phyloP scores from a whole-genome alignment of 345 rosid genomes.

The Noccaea bulbosa region DNA sequence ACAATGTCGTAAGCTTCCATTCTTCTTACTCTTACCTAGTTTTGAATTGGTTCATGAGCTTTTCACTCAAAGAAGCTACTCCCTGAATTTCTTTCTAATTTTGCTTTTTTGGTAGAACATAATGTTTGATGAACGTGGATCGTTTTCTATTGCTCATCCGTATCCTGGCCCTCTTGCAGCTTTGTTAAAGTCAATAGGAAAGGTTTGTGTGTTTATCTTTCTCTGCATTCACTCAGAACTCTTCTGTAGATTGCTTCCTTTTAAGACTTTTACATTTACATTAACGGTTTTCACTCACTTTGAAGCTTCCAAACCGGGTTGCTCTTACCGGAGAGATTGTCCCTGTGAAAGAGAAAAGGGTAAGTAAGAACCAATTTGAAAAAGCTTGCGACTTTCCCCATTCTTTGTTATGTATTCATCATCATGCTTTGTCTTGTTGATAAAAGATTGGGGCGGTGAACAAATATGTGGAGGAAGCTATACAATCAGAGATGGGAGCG shows the following conservation, averaged over 20 bases:
- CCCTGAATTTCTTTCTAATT: neutral
- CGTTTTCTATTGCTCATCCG: conserved; percentile 71
- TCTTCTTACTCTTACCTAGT: conserved; percentile 13
- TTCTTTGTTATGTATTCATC: conserved; percentile 3
- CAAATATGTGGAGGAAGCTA: conserved; percentile 58
- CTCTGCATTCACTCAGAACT: conserved; percentile 23
- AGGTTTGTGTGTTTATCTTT: conserved; percentile 51
- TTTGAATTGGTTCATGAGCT: no score
- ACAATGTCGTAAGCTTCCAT: conserved; percentile 67
- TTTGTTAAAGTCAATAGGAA: conserved; percentile 58
- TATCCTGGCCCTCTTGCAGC: conserved; percentile 69
- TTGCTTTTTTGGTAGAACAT: conserved; percentile 58
- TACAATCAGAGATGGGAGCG: conserved; percentile 55
- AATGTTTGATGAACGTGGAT: conserved; percentile 81
- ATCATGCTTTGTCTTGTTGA: conserved; percentile 9
- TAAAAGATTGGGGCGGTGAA: conserved; percentile 35
- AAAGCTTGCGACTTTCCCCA: neutral
- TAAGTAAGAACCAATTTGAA: conserved; percentile 47
- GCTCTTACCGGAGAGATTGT: conserved; percentile 77
- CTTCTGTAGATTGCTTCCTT: conserved; percentile 22
- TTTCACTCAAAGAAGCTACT: no score
- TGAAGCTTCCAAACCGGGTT: conserved; percentile 77
- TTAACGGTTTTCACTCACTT: conserved; percentile 20
- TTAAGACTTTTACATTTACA: conserved; percentile 2
- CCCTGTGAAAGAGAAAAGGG: conserved; percentile 74